Conservation (phyloP, 75 land plant genomes). For the Chamaecyparis obtusa region DNA sequence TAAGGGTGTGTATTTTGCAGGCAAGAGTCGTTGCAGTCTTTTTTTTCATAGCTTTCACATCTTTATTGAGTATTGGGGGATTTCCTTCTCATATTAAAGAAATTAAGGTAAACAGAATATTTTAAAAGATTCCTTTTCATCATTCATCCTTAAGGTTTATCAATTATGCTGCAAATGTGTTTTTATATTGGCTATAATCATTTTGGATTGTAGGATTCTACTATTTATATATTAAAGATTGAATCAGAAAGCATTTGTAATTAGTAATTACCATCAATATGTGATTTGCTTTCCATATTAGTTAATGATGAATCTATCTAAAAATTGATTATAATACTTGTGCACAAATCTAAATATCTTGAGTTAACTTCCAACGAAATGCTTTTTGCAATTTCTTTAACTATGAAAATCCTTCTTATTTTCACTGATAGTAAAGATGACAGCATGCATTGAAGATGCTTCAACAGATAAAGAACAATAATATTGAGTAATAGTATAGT, state of each 20-base stretch:
- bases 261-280: not conserved
- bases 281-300: not conserved
- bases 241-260: not conserved
- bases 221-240: not conserved
- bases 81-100: slow-evolving; percentile 72
- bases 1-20: slow-evolving; percentile 35
- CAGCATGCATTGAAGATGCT: not conserved
- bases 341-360: not conserved
- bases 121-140: not conserved
- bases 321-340: not conserved
- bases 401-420: too few relatives aligned
- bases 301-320: not conserved
- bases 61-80: slow-evolving; percentile 63
- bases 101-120: slow-evolving; percentile 50
- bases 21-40: slow-evolving; percentile 73
- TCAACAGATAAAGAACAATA: not conserved
- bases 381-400: not conserved
- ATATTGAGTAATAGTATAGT: not conserved
- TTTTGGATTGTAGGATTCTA: not conserved
- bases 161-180: not conserved
- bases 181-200: not conserved
- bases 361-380: not conserved
- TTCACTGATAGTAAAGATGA: not conserved
- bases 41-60: slow-evolving; percentile 61
- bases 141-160: not conserved